A percentile compares a stretch with the other conserved stretches of the same genome.
phyloP scores from a whole-genome alignment of 73 alveolate species.

The Tetrahymena elliotti region DNA sequence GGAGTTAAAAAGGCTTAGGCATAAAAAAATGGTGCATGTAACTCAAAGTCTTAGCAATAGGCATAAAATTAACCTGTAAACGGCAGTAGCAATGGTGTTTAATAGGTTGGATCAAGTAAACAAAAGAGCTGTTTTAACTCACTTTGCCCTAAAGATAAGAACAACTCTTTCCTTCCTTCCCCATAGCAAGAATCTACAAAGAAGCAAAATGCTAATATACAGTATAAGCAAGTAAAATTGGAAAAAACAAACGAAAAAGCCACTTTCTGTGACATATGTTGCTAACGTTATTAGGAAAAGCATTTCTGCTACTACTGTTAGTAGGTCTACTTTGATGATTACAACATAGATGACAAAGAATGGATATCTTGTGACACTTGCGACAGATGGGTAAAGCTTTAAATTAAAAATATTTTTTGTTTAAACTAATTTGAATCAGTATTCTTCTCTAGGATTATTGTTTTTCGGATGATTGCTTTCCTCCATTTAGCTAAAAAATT shows the following conservation, averaged over 20 bases:
- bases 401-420: neutral
- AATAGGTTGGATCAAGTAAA: neutral
- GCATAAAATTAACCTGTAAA: neutral
- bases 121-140: neutral
- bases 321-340: neutral
- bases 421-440: neutral
- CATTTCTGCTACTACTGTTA: neutral
- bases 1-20: neutral
- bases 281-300: neutral
- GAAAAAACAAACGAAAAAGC: neutral
- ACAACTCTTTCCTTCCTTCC: neutral
- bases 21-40: neutral
- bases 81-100: neutral
- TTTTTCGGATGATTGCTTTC: neutral
- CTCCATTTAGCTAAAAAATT: neutral
- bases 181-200: neutral
- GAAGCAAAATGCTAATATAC: neutral
- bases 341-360: neutral
- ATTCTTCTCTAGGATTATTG: neutral
- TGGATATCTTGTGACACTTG: neutral
- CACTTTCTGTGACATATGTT: neutral
- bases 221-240: neutral
- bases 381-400: neutral
- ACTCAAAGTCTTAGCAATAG: neutral
- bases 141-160: neutral